These are phyloP conservation scores for Linderniella brevidens DNA, from an alignment of 257 asterid genomes.

Conservation along the genomic window DNA sequence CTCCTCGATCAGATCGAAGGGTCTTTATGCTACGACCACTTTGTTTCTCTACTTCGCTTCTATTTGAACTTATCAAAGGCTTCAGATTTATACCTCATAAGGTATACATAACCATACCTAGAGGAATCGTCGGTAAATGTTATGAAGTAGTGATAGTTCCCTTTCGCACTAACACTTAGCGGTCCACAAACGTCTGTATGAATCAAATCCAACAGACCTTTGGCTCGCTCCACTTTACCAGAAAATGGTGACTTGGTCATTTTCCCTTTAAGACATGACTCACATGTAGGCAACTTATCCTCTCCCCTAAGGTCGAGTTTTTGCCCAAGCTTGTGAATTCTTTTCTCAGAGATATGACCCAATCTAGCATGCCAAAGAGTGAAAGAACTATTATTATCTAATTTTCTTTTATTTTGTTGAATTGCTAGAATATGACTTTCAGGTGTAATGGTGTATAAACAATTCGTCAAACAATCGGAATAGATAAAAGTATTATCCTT, in stretches of 20 bases:
- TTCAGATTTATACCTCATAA: too few relatives aligned
- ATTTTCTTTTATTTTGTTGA: too few relatives aligned
- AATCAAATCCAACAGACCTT: constrained; percentile 32
- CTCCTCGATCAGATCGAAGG: background rate
- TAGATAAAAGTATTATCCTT: background rate
- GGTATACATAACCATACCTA: background rate
- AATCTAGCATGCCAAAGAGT: too few relatives aligned
- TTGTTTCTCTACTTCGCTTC: background rate
- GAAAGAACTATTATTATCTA: too few relatives aligned
- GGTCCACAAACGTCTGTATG: constrained; percentile 30
- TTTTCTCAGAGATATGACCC: background rate
- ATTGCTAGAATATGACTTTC: too few relatives aligned
- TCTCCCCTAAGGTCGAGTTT: background rate
- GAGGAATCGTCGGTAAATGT: background rate
- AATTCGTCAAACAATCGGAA: too few relatives aligned
- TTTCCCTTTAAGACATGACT: constrained; percentile 29
- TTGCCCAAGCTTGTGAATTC: background rate
- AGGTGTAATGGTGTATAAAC: too few relatives aligned
- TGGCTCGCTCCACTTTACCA: constrained; percentile 39
- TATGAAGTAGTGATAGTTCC: background rate
- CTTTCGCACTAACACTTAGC: constrained; percentile 9
- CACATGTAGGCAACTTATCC: background rate
- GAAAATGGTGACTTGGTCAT: constrained; percentile 13
- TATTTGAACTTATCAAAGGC: too few relatives aligned
- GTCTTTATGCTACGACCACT: background rate